phyloP scores from a whole-genome alignment of 2,329 filamentous ascomycete species.

The Drechslerella dactyloides region DNA sequence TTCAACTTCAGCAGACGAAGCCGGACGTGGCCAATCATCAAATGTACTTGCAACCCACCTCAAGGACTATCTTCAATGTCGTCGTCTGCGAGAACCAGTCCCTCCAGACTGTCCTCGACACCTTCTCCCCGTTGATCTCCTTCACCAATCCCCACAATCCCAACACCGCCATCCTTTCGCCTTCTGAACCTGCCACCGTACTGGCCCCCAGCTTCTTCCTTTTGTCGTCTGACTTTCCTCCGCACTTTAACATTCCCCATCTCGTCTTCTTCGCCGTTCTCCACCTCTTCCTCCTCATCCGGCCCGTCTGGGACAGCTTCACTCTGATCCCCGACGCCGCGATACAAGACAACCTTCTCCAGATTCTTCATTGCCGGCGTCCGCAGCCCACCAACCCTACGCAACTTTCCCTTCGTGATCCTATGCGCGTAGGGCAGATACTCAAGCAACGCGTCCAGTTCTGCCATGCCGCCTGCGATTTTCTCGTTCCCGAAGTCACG shows the following conservation, averaged over 20 bases:
- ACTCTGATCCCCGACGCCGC: slow-evolving; percentile 57
- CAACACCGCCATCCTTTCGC: slow-evolving; percentile 57
- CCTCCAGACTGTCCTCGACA: slow-evolving; percentile 66
- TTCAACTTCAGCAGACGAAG: too few species aligned
- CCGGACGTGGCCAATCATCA: neutral
- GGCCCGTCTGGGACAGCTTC: slow-evolving; percentile 54
- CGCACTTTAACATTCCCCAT: slow-evolving; percentile 48
- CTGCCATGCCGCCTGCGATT: slow-evolving; percentile 39
- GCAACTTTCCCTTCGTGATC: slow-evolving; percentile 61
- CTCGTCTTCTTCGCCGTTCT: slow-evolving; percentile 58
- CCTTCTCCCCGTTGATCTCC: slow-evolving; percentile 54
- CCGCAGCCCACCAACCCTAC: slow-evolving; percentile 52
- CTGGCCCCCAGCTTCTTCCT: slow-evolving; percentile 47
- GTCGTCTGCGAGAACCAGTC: slow-evolving; percentile 75
- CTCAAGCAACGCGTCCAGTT: slow-evolving; percentile 75
- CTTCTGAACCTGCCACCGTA: slow-evolving; percentile 52
- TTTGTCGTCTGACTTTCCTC: slow-evolving; percentile 51
- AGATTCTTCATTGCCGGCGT: slow-evolving; percentile 60
- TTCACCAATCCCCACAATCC: slow-evolving; percentile 54
- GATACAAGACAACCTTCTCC: slow-evolving; percentile 57
- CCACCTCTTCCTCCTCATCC: slow-evolving; percentile 59
- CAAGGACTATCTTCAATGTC: slow-evolving; percentile 75
- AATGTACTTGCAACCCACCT: slow-evolving; percentile 29
- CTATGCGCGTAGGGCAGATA: slow-evolving; percentile 82
- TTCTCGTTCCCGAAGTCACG: slow-evolving; percentile 25